Evolutionary conservation across 1,284 basidiomycete genomes (phyloP).

Genomic region (Taiwanofungus camphoratus): DNA sequence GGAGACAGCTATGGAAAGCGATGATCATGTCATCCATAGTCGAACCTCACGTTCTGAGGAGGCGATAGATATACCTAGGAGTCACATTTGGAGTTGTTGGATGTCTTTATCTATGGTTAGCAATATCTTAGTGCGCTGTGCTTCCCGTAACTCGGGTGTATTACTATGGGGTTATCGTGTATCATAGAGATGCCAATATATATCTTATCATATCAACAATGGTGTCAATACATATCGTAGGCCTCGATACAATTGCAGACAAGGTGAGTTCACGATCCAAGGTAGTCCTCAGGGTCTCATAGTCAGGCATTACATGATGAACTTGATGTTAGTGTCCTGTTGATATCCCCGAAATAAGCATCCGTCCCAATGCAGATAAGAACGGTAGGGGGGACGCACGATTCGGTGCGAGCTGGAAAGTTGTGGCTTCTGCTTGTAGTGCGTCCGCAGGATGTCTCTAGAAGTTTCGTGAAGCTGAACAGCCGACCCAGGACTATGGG

Average conservation of each 20-base stretch:
- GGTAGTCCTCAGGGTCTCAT: neutral
- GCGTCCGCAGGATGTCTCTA: slow-evolving; percentile 47
- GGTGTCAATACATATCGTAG: no score
- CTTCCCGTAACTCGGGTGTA: no score
- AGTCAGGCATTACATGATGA: slow-evolving; percentile 27
- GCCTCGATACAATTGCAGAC: neutral
- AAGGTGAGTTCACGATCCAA: neutral
- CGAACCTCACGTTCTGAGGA: slow-evolving; percentile 53
- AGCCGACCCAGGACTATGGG: neutral
- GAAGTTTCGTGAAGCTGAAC: neutral
- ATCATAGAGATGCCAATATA: no score
- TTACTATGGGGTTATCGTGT: no score
- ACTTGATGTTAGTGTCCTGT: slow-evolving; percentile 31
- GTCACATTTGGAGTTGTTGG: neutral
- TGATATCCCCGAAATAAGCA: neutral
- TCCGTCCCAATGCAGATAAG: neutral
- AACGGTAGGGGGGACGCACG: slow-evolving; percentile 31
- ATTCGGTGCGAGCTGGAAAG: slow-evolving; percentile 69
- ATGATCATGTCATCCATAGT: slow-evolving; percentile 45
- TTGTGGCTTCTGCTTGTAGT: slow-evolving; percentile 80
- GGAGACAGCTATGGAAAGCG: slow-evolving; percentile 67
- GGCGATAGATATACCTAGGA: slow-evolving; percentile 11
- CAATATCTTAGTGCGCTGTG: no score
- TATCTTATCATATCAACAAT: no score
- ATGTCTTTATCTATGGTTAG: neutral